Conservation (phyloP, 768 basidiomycete species). For the Kwoniella dendrophila region DNA sequence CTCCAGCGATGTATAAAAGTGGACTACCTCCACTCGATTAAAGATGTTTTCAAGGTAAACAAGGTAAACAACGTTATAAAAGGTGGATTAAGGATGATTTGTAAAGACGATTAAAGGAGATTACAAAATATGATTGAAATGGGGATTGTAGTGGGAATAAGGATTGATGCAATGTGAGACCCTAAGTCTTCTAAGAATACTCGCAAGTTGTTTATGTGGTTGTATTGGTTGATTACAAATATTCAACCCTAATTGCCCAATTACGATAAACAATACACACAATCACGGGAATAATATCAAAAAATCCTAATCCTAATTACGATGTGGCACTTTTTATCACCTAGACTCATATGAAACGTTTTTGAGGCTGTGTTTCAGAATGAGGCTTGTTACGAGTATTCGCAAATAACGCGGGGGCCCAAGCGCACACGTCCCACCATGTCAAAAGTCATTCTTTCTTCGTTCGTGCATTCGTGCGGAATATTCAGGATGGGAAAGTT, state of each 20-base stretch:
- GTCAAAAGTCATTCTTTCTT: slow-evolving; percentile 2
- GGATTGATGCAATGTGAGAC: too few relatives aligned
- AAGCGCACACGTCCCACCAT: background rate
- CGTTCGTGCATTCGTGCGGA: too few relatives aligned
- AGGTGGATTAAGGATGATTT: background rate
- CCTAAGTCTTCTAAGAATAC: too few relatives aligned
- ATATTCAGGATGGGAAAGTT: slow-evolving; percentile 12
- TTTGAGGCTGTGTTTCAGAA: slow-evolving; percentile 22
- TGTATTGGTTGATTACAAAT: slow-evolving; percentile 7
- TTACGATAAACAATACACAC: background rate
- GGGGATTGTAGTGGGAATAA: background rate
- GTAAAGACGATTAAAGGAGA: slow-evolving; percentile 19
- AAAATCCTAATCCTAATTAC: background rate
- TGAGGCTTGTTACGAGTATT: slow-evolving; percentile 5
- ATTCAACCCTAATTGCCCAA: background rate
- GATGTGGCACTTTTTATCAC: slow-evolving; percentile 3
- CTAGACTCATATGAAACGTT: slow-evolving; percentile 9
- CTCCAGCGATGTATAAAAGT: background rate
- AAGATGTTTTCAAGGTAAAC: slow-evolving; percentile 2
- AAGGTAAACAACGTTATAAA: background rate
- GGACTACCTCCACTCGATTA: slow-evolving; percentile 31
- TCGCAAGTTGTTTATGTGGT: slow-evolving; percentile 2
- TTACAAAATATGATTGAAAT: slow-evolving; percentile 4
- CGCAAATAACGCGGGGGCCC: slow-evolving; percentile 9
- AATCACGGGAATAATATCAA: slow-evolving; percentile 20